Conservation (phyloP, 495 filamentous ascomycete species). For the Evernia prunastri region DNA sequence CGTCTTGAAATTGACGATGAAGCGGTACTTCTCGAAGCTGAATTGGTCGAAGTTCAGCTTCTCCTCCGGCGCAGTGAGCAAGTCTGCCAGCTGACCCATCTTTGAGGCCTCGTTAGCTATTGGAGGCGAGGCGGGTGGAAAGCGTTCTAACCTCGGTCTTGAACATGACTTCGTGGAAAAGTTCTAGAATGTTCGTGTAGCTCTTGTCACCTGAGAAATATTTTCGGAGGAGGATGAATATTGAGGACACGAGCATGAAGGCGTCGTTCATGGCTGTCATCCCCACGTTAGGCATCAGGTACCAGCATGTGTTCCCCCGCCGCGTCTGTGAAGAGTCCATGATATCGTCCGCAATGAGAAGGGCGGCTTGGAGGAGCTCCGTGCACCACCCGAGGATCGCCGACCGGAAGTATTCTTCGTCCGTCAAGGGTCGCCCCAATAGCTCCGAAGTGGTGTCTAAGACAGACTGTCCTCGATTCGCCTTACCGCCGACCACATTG, state of each 20-base stretch:
- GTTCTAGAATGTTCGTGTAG: constrained; percentile 83
- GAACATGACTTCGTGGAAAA: constrained; percentile 89
- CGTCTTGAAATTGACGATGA: constrained; percentile 99
- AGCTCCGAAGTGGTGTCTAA: constrained; percentile 80
- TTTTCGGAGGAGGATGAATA: constrained; percentile 86
- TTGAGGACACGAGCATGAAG: constrained; percentile 85
- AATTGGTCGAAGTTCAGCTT: constrained; percentile 82
- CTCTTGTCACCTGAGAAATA: constrained; percentile 75
- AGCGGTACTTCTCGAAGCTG: constrained; percentile 87
- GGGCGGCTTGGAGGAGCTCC: constrained; percentile 94
- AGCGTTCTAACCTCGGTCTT: constrained; percentile 65
- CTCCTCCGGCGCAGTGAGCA: constrained; percentile 94
- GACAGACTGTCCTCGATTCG: constrained; percentile 96
- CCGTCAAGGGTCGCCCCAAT: constrained; percentile 50
- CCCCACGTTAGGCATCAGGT: constrained; percentile 75
- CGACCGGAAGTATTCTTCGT: constrained; percentile 21
- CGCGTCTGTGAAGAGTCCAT: constrained; percentile 94
- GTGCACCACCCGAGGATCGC: constrained; percentile 79
- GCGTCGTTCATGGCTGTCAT: constrained; percentile 96
- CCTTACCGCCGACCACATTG: constrained; percentile 90
- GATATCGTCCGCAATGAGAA: constrained; percentile 95
- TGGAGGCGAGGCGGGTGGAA: neutral
- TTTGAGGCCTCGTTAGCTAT: constrained; percentile 46
- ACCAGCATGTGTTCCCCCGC: constrained; percentile 91
- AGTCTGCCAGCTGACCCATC: constrained; percentile 85